Evolutionary conservation across 225 moss, liverwort and hornwort species (phyloP).

Genomic region (Rhytidiadelphus loreus): DNA sequence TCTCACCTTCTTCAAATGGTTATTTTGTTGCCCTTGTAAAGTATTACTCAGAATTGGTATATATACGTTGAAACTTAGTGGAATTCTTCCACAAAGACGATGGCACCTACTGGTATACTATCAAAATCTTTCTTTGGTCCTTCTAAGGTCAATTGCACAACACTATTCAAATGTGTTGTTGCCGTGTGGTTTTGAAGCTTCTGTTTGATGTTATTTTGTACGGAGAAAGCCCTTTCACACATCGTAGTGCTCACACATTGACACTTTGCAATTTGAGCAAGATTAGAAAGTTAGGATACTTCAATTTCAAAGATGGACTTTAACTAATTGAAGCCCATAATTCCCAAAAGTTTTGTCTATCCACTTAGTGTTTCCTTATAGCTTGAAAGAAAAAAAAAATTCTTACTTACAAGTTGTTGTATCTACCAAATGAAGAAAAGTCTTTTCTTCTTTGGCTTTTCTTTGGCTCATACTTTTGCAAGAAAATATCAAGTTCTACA

Average conservation of each 20-base stretch:
- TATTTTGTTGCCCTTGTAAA: accelerated
- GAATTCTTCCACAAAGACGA: background rate
- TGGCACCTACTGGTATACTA: background rate
- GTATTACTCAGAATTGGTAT: accelerated
- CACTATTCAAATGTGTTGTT: background rate
- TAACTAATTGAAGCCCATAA: background rate
- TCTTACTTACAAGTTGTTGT: accelerated
- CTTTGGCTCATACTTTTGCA: accelerated
- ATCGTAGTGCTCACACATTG: accelerated
- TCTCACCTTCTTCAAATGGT: background rate
- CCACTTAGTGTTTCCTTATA: accelerated
- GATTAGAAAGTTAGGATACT: background rate
- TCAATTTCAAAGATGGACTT: background rate
- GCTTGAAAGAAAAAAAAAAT: accelerated
- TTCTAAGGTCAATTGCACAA: accelerated
- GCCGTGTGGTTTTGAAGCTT: background rate
- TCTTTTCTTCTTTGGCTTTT: background rate
- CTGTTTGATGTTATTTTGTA: accelerated
- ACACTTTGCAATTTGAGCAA: accelerated
- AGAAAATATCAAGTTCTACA: background rate
- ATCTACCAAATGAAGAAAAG: accelerated
- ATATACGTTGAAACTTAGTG: background rate
- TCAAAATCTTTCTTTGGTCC: background rate
- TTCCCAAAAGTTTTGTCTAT: background rate
- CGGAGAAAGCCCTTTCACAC: background rate